These are phyloP conservation scores for Avena eriantha DNA, from an alignment of 176 grass and related monocot genomes.

Conservation along the genomic window DNA sequence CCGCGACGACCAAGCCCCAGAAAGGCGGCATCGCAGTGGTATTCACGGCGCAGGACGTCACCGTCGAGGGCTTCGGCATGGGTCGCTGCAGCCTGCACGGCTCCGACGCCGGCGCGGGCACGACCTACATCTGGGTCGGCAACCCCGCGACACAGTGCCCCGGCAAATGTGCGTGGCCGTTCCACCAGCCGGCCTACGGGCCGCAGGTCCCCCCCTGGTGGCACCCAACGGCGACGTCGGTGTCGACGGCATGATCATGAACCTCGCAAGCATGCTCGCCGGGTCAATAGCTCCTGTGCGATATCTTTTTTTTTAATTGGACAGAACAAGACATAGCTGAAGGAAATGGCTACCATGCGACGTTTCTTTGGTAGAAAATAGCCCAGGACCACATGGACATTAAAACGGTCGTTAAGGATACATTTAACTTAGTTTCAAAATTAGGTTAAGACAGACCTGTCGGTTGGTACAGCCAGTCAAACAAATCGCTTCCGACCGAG, in stretches of 20 bases:
- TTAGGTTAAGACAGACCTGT: too few relatives aligned
- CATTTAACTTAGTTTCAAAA: too few relatives aligned
- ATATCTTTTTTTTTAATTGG: too few relatives aligned
- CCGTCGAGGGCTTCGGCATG: slow-evolving; percentile 70
- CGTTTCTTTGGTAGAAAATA: too few relatives aligned
- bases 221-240: slow-evolving; percentile 77
- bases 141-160: slow-evolving; percentile 74
- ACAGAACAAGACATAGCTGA: too few relatives aligned
- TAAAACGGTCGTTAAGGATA: too few relatives aligned
- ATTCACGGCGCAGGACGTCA: slow-evolving; percentile 67
- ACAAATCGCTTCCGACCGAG: too few relatives aligned
- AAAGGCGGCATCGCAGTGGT: slow-evolving; percentile 60
- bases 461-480: too few relatives aligned
- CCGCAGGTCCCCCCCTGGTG: slow-evolving; percentile 62
- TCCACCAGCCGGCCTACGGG: slow-evolving; percentile 75
- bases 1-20: slow-evolving; percentile 4
- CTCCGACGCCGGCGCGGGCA: slow-evolving; percentile 55
- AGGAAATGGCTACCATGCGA: too few relatives aligned
- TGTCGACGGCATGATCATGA: slow-evolving; percentile 66
- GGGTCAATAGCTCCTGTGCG: too few relatives aligned
- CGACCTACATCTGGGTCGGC: slow-evolving; percentile 63
- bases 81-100: slow-evolving; percentile 62
- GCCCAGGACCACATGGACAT: too few relatives aligned
- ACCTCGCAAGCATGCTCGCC: slow-evolving; percentile 10
- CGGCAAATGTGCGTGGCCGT: slow-evolving; percentile 80